These are phyloP conservation scores for Neolecta irregularis DNA, from an alignment of 1,139 yeast species.

Conservation along the genomic window DNA sequence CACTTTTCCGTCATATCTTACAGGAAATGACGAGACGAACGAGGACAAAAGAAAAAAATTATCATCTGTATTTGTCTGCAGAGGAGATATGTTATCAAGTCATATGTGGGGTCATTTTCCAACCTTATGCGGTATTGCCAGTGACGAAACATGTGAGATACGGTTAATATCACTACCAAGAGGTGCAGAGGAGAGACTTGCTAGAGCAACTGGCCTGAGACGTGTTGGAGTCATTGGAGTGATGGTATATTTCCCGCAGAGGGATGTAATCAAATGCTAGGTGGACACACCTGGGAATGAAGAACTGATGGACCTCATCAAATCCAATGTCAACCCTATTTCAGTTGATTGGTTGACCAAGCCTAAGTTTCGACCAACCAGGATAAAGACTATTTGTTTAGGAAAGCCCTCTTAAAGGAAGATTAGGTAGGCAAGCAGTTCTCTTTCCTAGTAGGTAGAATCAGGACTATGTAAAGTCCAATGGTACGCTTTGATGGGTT, in stretches of 20 bases:
- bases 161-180: slow-evolving; percentile 4
- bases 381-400: neutral
- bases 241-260: neutral
- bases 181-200: slow-evolving; percentile 2
- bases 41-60: neutral
- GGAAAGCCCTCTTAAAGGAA: neutral
- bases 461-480: neutral
- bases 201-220: slow-evolving; percentile 3
- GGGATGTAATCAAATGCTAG: neutral
- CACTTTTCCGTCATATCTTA: slow-evolving; percentile 1
- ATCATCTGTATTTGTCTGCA: neutral
- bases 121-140: slow-evolving; percentile 1
- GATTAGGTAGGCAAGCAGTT: neutral
- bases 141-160: neutral
- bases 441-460: neutral
- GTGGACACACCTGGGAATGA: slow-evolving; percentile 1
- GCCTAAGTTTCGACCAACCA: neutral
- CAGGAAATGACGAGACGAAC: neutral
- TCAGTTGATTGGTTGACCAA: slow-evolving; percentile 1
- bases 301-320: slow-evolving; percentile 1
- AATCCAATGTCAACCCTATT: neutral
- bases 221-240: slow-evolving; percentile 2
- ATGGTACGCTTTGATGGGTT: neutral
- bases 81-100: neutral
- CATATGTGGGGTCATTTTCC: slow-evolving; percentile 1